Evolutionary conservation across 1,139 yeast species (phyloP).

Genomic region (Zygosaccharomyces pseudobailii): DNA sequence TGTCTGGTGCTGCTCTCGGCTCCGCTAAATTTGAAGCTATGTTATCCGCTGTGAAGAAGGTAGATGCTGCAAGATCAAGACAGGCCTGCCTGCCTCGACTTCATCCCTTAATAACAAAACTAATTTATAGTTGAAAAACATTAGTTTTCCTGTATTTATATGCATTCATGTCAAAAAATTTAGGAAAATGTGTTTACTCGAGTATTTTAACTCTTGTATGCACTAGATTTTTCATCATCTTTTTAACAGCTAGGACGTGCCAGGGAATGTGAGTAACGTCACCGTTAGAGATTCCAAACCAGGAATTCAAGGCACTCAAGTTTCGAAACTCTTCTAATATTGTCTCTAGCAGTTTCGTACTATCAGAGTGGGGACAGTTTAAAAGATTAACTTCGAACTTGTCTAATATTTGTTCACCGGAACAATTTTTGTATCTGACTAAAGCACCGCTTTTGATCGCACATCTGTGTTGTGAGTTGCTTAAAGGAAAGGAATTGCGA

Average conservation of each 20-base stretch:
- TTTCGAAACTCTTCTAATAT: constrained; percentile 65
- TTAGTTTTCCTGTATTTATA: background rate
- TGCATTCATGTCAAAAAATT: background rate
- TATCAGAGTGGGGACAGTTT: constrained; percentile 65
- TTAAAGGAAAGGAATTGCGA: constrained; percentile 55
- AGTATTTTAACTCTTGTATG: constrained; percentile 37
- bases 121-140: background rate
- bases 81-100: constrained; percentile 3
- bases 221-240: constrained; percentile 47
- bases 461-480: constrained; percentile 65
- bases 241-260: constrained; percentile 75
- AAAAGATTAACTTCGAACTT: constrained; percentile 57
- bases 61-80: background rate
- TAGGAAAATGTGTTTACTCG: constrained; percentile 2
- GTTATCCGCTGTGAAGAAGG: background rate
- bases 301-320: constrained; percentile 45
- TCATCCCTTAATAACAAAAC: background rate
- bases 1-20: background rate
- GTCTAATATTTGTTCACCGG: constrained; percentile 34
- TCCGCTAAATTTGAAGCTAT: background rate
- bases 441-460: constrained; percentile 72
- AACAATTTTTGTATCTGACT: constrained; percentile 38
- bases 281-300: constrained; percentile 40
- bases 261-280: constrained; percentile 58
- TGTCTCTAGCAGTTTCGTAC: constrained; percentile 50